Evolutionary conservation across 306 rosid species (phyloP).

Genomic region (Casuarina equisetifolia): DNA sequence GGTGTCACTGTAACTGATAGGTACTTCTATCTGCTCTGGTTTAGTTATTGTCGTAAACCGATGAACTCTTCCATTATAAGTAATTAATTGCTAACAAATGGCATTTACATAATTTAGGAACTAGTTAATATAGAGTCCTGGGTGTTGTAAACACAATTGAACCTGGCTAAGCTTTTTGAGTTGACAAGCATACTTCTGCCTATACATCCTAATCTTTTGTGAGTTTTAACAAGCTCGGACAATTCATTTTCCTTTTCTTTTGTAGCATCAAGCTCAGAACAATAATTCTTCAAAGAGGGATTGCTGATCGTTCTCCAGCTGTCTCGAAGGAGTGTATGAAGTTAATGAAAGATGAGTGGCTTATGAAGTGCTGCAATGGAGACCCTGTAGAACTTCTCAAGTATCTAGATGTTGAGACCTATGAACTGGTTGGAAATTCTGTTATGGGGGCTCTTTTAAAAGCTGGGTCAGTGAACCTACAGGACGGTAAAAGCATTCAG

Average conservation of each 20-base stretch:
- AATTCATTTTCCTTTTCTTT: neutral
- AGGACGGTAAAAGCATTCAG: constrained; percentile 58
- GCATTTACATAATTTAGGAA: neutral
- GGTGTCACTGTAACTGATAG: neutral
- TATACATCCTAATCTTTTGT: neutral
- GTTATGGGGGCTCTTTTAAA: constrained; percentile 71
- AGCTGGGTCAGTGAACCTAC: constrained; percentile 58
- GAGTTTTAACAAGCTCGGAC: neutral
- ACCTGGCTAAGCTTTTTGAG: neutral
- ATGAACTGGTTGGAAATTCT: constrained; percentile 82
- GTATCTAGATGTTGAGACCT: constrained; percentile 96
- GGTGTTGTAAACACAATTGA: neutral
- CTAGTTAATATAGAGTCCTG: neutral
- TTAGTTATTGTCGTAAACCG: constrained; percentile 7
- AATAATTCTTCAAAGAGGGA: constrained; percentile 83
- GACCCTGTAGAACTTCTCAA: constrained; percentile 73
- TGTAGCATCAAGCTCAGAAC: constrained; percentile 84
- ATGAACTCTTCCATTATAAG: neutral
- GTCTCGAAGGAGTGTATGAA: constrained; percentile 88
- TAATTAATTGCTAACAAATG: neutral
- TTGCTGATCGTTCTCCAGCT: constrained; percentile 76
- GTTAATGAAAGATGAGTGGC: constrained; percentile 93
- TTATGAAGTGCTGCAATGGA: constrained; percentile 63
- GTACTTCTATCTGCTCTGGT: neutral
- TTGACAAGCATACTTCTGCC: neutral